A percentile compares a stretch with the other conserved stretches of the same genome.
These are phyloP conservation scores for Aurifilum marmelostoma DNA, from an alignment of 2,329 filamentous ascomycete species.

Conservation along the genomic window DNA sequence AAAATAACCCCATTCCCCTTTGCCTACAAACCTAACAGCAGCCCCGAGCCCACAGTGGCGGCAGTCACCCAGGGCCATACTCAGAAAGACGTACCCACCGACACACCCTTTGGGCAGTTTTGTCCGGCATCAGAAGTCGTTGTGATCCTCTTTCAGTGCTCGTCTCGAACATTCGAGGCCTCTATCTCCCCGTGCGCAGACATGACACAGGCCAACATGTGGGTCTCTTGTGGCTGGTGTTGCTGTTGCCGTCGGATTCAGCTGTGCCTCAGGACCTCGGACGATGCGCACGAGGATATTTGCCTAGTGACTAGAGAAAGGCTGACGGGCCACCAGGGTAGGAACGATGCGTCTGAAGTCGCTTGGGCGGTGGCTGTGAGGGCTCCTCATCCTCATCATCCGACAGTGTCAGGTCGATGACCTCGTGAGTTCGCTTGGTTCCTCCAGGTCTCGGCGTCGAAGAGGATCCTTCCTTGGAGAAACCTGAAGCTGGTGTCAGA, in stretches of 20 bases:
- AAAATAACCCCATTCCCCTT: constrained; percentile 6
- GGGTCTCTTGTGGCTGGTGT: not conserved
- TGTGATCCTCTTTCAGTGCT: not conserved
- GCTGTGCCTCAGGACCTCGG: not conserved
- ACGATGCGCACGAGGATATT: not conserved
- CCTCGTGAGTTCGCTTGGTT: constrained; percentile 54
- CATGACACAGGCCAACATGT: not conserved
- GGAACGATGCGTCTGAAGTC: constrained; percentile 41
- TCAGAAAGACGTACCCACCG: not conserved
- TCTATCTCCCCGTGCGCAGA: not conserved
- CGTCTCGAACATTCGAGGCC: not conserved
- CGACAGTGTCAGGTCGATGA: constrained; percentile 64
- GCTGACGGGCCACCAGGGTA: constrained; percentile 19
- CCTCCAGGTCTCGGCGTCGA: constrained; percentile 43
- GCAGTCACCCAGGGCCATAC: not conserved
- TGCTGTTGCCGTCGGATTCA: not conserved
- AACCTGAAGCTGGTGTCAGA: constrained; percentile 36
- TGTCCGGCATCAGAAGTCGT: not conserved
- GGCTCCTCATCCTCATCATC: constrained; percentile 58
- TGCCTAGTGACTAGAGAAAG: not conserved
- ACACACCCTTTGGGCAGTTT: not conserved
- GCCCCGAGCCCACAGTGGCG: constrained; percentile 9
- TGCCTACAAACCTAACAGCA: constrained; percentile 3
- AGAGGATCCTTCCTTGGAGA: constrained; percentile 42
- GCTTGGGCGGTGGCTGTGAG: constrained; percentile 50